Conservation (phyloP, 2,329 filamentous ascomycete genomes). For the Aspergillus novoparasiticus region DNA sequence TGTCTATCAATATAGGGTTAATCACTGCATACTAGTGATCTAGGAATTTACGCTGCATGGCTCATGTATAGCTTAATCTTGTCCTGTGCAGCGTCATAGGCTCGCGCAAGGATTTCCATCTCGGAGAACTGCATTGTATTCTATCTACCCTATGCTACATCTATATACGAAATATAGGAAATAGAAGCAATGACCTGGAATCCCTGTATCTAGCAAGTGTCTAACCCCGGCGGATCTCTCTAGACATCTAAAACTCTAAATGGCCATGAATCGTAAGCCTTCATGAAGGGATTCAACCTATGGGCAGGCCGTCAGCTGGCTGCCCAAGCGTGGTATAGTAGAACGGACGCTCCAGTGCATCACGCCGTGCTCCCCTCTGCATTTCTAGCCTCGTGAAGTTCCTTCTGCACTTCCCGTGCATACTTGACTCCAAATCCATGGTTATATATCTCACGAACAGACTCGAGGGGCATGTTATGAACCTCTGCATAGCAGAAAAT, state of each 20-base stretch:
- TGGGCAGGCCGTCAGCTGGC: neutral
- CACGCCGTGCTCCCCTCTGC: neutral
- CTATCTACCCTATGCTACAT: neutral
- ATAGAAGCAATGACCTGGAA: neutral
- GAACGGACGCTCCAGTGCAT: neutral
- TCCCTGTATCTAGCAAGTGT: neutral
- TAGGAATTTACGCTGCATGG: neutral
- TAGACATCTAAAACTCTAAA: neutral
- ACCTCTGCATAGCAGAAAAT: conserved; percentile 58
- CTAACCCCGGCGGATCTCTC: neutral
- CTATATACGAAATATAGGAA: conserved; percentile 1
- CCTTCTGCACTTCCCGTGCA: conserved; percentile 43
- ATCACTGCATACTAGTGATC: neutral
- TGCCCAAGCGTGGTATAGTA: neutral
- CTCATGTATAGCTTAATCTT: conserved; percentile 1
- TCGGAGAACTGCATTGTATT: neutral
- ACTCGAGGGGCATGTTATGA: conserved; percentile 58
- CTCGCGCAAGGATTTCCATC: neutral
- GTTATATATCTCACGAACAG: conserved; percentile 55
- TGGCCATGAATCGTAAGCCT: neutral
- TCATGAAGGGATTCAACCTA: neutral
- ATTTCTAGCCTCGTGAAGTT: conserved; percentile 22
- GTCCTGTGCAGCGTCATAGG: neutral
- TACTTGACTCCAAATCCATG: conserved; percentile 51
- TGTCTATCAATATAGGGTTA: neutral